A percentile compares a stretch with the other conserved stretches of the same genome.
Conservation (phyloP, 192 early-diverging fungal genomes). For the Linnemannia zychae region DNA sequence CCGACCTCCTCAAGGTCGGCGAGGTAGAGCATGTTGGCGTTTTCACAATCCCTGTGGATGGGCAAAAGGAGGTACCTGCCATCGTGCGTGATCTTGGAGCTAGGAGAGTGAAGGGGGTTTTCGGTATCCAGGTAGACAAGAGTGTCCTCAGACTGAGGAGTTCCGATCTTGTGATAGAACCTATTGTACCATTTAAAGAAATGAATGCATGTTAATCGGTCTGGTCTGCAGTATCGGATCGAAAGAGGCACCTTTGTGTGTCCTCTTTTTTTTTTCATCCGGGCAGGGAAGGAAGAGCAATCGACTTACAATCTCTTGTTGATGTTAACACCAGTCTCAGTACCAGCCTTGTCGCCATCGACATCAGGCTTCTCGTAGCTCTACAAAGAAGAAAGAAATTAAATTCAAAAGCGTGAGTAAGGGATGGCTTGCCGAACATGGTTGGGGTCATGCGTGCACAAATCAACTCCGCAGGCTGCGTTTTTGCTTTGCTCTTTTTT, state of each 20-base stretch:
- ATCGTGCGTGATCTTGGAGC: constrained; percentile 61
- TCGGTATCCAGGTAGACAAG: constrained; percentile 65
- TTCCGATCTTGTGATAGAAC: constrained; percentile 71
- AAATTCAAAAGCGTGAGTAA: neutral
- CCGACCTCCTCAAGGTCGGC: constrained; percentile 47
- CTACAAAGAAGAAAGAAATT: constrained; percentile 5
- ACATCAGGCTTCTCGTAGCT: constrained; percentile 48
- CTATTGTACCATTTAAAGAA: neutral
- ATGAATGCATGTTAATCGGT: neutral
- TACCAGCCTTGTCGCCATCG: constrained; percentile 25
- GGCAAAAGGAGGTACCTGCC: constrained; percentile 71
- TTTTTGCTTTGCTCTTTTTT: neutral
- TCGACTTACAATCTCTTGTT: constrained; percentile 37
- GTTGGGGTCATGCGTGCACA: neutral
- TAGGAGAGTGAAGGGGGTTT: constrained; percentile 59
- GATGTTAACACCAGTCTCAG: constrained; percentile 36
- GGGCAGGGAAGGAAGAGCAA: constrained; percentile 11
- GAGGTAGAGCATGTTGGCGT: constrained; percentile 60
- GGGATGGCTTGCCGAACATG: neutral
- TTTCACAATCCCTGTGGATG: constrained; percentile 61
- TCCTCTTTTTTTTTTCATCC: neutral
- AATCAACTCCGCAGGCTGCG: neutral
- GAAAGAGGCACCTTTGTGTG: neutral
- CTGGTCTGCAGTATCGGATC: too few species aligned
- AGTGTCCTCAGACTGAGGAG: constrained; percentile 71